A percentile compares a stretch with the other conserved stretches of the same genome.
These are phyloP conservation scores for Cadophora luteo-olivacea DNA, from an alignment of 2,329 filamentous ascomycete genomes.

Conservation along the genomic window DNA sequence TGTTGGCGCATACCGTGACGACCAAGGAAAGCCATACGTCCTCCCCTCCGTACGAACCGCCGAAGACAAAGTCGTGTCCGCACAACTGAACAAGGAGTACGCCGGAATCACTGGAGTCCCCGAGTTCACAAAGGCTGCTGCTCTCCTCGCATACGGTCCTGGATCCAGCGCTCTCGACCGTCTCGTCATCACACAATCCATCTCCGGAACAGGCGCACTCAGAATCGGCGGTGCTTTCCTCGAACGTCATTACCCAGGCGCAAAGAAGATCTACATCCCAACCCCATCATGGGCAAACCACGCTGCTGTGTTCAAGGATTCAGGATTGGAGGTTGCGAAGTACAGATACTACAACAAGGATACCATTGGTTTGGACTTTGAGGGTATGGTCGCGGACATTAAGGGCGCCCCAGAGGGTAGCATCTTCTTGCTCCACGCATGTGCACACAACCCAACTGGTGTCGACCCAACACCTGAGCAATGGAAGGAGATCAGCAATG, in stretches of 20 bases:
- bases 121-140: slow-evolving; percentile 91
- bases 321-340: slow-evolving; percentile 87
- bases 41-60: slow-evolving; percentile 90
- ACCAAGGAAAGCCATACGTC: slow-evolving; percentile 97
- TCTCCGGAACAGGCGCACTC: slow-evolving; percentile 96
- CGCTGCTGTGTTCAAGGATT: slow-evolving; percentile 93
- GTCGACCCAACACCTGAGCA: slow-evolving; percentile 92
- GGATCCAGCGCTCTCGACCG: slow-evolving; percentile 79
- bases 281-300: slow-evolving; percentile 98
- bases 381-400: slow-evolving; percentile 89
- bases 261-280: slow-evolving; percentile 96
- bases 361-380: slow-evolving; percentile 97
- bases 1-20: slow-evolving; percentile 97
- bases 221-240: slow-evolving; percentile 95
- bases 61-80: slow-evolving; percentile 83
- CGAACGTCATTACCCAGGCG: slow-evolving; percentile 85
- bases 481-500: slow-evolving; percentile 89
- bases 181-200: slow-evolving; percentile 93
- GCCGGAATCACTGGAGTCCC: slow-evolving; percentile 96
- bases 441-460: slow-evolving; percentile 97
- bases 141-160: slow-evolving; percentile 86
- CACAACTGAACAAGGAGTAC: slow-evolving; percentile 93
- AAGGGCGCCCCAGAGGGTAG: slow-evolving; percentile 86
- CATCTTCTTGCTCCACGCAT: slow-evolving; percentile 93
- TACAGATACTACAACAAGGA: slow-evolving; percentile 99